Conservation (phyloP, 768 basidiomycete species). For the Leccinum rimulosum region DNA sequence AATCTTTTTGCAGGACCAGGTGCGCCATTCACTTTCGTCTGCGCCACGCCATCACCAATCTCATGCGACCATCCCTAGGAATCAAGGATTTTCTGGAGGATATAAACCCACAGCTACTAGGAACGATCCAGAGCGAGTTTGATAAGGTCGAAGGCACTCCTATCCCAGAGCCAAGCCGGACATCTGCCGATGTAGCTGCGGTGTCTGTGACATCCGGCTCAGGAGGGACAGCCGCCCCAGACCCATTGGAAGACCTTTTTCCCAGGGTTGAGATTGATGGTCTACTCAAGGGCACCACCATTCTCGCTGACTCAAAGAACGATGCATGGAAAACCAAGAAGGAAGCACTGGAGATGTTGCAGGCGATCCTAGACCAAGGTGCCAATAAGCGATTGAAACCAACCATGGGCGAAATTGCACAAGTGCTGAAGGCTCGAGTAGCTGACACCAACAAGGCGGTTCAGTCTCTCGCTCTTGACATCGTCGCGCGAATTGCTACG, state of each 20-base stretch:
- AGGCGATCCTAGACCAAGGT: constrained; percentile 84
- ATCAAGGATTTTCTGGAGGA: constrained; percentile 93
- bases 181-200: constrained; percentile 70
- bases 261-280: constrained; percentile 92
- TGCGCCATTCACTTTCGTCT: constrained; percentile 33
- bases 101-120: constrained; percentile 88
- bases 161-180: constrained; percentile 75
- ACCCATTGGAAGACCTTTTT: constrained; percentile 91
- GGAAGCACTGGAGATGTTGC: constrained; percentile 84
- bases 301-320: constrained; percentile 81
- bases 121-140: constrained; percentile 89
- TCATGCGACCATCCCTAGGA: constrained; percentile 45
- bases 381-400: constrained; percentile 91
- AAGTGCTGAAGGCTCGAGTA: constrained; percentile 83
- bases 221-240: constrained; percentile 41
- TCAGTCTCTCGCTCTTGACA: constrained; percentile 85
- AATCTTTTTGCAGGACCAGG: constrained; percentile 89
- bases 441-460: constrained; percentile 94
- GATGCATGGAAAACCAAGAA: constrained; percentile 98
- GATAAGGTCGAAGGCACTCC: constrained; percentile 82
- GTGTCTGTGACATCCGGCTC: constrained; percentile 43
- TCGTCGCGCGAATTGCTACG: constrained; percentile 82
- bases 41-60: not conserved
- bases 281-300: constrained; percentile 78
- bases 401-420: constrained; percentile 88